Percentiles rank a stretch among this genome's conserved stretches.
These are phyloP conservation scores for Marchantia paleacea DNA, from an alignment of 225 moss, liverwort and hornwort species.

Conservation along the genomic window DNA sequence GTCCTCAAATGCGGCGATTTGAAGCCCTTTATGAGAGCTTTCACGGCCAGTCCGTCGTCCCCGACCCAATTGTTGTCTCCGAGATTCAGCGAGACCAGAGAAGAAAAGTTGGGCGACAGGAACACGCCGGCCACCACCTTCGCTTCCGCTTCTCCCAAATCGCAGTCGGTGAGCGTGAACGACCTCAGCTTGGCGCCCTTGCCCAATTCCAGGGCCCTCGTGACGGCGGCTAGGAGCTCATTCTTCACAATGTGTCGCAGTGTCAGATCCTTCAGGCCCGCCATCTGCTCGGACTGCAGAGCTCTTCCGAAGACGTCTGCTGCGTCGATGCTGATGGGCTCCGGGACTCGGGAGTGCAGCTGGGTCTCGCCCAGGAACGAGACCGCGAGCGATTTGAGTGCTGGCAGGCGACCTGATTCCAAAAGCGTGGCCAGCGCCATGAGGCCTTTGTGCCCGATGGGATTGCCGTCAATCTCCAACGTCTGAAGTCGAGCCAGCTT, in stretches of 20 bases:
- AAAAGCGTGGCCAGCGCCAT: neutral
- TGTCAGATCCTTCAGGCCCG: neutral
- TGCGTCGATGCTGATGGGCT: neutral
- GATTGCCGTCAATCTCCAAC: neutral
- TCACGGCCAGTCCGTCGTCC: neutral
- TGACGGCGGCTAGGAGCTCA: neutral
- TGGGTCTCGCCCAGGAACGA: neutral
- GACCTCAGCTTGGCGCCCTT: neutral
- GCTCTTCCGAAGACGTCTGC: neutral
- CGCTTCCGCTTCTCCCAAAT: neutral
- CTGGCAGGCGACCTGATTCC: neutral
- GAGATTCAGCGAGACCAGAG: neutral
- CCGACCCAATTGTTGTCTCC: slow-evolving; percentile 7
- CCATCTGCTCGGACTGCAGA: neutral
- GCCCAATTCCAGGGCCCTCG: neutral
- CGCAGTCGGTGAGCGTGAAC: neutral
- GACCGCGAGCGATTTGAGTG: neutral
- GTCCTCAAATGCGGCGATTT: neutral
- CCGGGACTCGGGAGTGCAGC: neutral
- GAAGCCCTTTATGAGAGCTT: neutral
- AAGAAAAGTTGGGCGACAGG: neutral
- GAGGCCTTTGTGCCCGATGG: neutral
- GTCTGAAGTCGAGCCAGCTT: neutral
- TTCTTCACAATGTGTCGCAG: neutral
- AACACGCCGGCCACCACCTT: neutral